phyloP scores from a whole-genome alignment of 306 rosid genomes.

The Parietaria judaica region DNA sequence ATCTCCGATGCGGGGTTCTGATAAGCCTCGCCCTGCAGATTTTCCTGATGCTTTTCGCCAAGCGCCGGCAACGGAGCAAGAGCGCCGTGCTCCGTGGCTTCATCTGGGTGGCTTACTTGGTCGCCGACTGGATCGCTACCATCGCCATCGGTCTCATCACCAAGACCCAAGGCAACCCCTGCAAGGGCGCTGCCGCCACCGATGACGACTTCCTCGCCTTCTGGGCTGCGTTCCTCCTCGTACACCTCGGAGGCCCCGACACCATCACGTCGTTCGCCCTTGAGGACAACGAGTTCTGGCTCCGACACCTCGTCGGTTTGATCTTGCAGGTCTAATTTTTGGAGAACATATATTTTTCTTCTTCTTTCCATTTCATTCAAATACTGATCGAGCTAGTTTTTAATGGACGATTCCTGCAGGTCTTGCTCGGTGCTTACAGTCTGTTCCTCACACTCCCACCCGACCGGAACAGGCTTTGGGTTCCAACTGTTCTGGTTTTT shows the following conservation, averaged over 20 bases:
- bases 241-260: conserved; percentile 35
- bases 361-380: neutral
- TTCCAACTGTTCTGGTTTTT: conserved; percentile 10
- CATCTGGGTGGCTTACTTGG: conserved; percentile 21
- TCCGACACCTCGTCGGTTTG: conserved; percentile 20
- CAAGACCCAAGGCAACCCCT: conserved; percentile 1
- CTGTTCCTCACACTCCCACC: conserved; percentile 8
- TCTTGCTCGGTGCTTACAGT: conserved; percentile 10
- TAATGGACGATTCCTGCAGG: neutral
- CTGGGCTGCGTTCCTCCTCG: conserved; percentile 27
- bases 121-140: conserved; percentile 24
- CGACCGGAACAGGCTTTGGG: neutral
- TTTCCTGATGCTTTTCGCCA: neutral
- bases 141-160: conserved; percentile 22
- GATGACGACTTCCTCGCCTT: conserved; percentile 11
- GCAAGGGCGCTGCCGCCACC: neutral
- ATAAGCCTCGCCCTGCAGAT: conserved; percentile 17
- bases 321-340: neutral
- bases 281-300: conserved; percentile 30
- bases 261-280: conserved; percentile 29
- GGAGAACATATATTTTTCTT: too few species aligned
- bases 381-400: neutral
- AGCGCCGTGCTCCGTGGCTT: conserved; percentile 1
- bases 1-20: conserved; percentile 22
- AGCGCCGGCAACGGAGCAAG: conserved; percentile 11